phyloP scores from a whole-genome alignment of 352 stramenopile genomes.

The Salisapilia sapeloensis region DNA sequence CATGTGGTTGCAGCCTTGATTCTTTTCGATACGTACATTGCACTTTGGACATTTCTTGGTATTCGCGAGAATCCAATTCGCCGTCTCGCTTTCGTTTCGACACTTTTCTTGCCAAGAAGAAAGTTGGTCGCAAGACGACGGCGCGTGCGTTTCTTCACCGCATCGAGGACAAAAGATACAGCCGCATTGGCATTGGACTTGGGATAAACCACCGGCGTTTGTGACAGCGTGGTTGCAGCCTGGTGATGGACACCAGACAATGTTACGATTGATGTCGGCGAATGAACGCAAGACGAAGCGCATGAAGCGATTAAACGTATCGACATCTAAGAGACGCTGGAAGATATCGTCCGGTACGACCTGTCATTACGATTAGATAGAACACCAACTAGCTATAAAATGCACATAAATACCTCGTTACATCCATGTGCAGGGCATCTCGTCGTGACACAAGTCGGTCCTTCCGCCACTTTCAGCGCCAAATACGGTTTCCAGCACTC shows the following conservation, averaged over 20 bases:
- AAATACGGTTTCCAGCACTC: constrained; percentile 80
- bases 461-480: constrained; percentile 81
- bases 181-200: constrained; percentile 68
- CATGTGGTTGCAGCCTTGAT: constrained; percentile 99
- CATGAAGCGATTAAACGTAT: constrained; percentile 82
- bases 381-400: neutral
- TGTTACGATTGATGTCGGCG: constrained; percentile 95
- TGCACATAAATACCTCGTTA: constrained; percentile 56
- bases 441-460: constrained; percentile 85
- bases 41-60: constrained; percentile 99
- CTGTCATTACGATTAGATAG: constrained; percentile 6
- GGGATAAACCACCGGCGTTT: constrained; percentile 58
- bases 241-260: constrained; percentile 93
- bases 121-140: constrained; percentile 86
- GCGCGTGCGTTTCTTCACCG: constrained; percentile 93
- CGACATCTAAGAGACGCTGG: constrained; percentile 33
- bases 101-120: constrained; percentile 93
- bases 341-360: constrained; percentile 54
- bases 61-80: constrained; percentile 99
- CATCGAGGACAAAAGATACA: constrained; percentile 87
- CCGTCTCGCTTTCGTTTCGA: constrained; percentile 95
- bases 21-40: constrained; percentile 98
- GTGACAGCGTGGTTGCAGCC: constrained; percentile 93
- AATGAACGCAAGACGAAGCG: constrained; percentile 91
- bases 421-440: constrained; percentile 92